Percentiles rank a stretch among this genome's conserved stretches.
These are phyloP conservation scores for Aegilops sharonensis DNA, from an alignment of 176 grass and related monocot genomes.

Conservation along the genomic window DNA sequence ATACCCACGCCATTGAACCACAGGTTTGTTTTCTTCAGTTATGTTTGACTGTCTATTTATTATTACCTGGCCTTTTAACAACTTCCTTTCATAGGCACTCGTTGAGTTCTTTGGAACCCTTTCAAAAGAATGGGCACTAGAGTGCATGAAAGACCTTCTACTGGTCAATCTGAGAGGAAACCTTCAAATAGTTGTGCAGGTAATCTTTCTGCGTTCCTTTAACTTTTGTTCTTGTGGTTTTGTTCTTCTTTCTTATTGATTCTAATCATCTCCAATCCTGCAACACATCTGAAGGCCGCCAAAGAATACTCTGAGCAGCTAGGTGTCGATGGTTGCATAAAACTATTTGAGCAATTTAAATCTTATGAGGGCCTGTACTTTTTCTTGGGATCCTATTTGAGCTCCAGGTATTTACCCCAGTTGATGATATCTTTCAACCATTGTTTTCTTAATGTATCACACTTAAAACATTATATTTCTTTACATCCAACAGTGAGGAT, in stretches of 20 bases:
- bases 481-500: constrained; percentile 68
- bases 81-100: constrained; percentile 53
- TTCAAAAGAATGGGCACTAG: constrained; percentile 89
- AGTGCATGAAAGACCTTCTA: constrained; percentile 99
- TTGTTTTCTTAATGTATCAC: constrained; percentile 4
- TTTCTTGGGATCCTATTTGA: constrained; percentile 94
- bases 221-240: neutral
- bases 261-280: constrained; percentile 19
- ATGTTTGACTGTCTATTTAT: neutral
- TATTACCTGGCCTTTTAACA: constrained; percentile 17
- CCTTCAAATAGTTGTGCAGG: constrained; percentile 99
- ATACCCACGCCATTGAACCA: constrained; percentile 95
- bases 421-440: neutral
- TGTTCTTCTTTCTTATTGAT: neutral
- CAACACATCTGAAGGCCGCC: constrained; percentile 49
- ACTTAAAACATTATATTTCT: constrained; percentile 35
- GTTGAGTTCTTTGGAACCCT: constrained; percentile 98
- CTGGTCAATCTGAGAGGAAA: constrained; percentile 90
- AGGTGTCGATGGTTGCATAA: constrained; percentile 85
- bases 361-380: constrained; percentile 98
- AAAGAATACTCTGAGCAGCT: constrained; percentile 95
- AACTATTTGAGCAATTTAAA: constrained; percentile 99
- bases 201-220: constrained; percentile 27
- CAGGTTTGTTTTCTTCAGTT: constrained; percentile 62
- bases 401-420: constrained; percentile 71